Evolutionary conservation across 108 stramenopile species (phyloP).

Genomic region (Licmophora abbreviata): DNA sequence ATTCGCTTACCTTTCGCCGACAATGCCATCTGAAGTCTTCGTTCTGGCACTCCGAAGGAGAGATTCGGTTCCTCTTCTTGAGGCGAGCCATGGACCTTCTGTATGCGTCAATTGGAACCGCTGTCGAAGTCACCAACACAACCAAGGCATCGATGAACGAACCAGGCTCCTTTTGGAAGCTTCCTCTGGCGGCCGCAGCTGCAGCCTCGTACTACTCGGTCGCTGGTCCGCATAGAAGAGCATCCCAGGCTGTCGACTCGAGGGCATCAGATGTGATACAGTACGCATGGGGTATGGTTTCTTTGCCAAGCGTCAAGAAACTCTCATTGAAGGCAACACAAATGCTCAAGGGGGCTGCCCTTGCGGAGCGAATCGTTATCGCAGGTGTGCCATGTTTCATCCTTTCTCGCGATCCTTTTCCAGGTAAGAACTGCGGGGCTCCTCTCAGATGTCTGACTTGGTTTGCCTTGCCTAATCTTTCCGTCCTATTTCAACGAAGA

Average conservation of each 20-base stretch:
- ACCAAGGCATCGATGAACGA: conserved; percentile 11
- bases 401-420: conserved; percentile 50
- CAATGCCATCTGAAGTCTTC: conserved; percentile 19
- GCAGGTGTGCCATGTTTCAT: conserved; percentile 71
- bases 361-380: conserved; percentile 69
- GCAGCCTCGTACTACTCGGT: conserved; percentile 75
- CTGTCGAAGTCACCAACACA: conserved; percentile 44
- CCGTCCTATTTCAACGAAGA: too few species aligned
- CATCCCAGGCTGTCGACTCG: conserved; percentile 32
- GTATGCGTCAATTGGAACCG: conserved; percentile 68
- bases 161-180: conserved; percentile 36
- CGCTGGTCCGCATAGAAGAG: conserved; percentile 45
- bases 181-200: conserved; percentile 42
- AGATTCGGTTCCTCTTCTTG: conserved; percentile 62
- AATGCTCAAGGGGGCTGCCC: conserved; percentile 66
- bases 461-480: too few species aligned
- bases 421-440: too few species aligned
- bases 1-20: not conserved
- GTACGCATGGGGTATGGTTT: conserved; percentile 79
- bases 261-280: conserved; percentile 52
- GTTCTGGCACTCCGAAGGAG: conserved; percentile 69
- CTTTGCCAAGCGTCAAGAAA: conserved; percentile 56
- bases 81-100: conserved; percentile 71
- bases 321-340: conserved; percentile 64
- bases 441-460: too few species aligned